Evolutionary conservation across 1,284 basidiomycete species (phyloP), one percentile per base, ranked within the genome.

Genomic region (Wallemia mellicola): DNA sequence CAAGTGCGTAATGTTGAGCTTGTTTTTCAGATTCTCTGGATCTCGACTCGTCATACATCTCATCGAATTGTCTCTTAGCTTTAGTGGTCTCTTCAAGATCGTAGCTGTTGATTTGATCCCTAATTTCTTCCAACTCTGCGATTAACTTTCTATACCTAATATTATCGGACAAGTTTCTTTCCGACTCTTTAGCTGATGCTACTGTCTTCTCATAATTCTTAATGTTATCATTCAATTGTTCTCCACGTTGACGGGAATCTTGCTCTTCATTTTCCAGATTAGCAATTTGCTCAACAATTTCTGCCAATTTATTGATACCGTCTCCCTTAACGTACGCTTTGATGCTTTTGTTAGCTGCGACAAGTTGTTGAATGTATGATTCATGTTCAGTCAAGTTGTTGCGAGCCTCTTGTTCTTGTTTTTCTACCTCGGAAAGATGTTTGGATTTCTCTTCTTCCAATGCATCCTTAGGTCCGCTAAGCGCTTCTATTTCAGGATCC

Each of bases 31-130:
- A 66, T 62, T 72, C 68, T 60, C 69, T 79, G 75, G 69, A 84
- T 80, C 69, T 80, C 79, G 15, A 75, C 68, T 64, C 65, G 27
- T 76, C 74, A 71, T 86, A 96, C 66, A 82, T 79, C 60, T 80
- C 77, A 60, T 91, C 80, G 70, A 91, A 98, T 60, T 81, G 83
- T 61, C 80, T 76, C 66, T 81, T 80, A 22, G 82, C 82, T 67
- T 78, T 81, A 11, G 79, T 81, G 1, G 86, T 84, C 61, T 78
- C 79, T 64, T 88, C 86, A 69, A 94, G 75, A 68, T 91, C 83
- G 61, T 79, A 75, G 15, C 72, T 71, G 27, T 80, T 79, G 60
- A 95, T 82, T 69, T 91, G 77, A 17, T 73, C 73, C 65, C 86
- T 77, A 11, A 83, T 79, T 0, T 73, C 73, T 26, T 73, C 72